Percentiles rank a stretch among this genome's conserved stretches.
phyloP scores from a whole-genome alignment of 768 basidiomycete species.

The Austroboletus eburneus region DNA sequence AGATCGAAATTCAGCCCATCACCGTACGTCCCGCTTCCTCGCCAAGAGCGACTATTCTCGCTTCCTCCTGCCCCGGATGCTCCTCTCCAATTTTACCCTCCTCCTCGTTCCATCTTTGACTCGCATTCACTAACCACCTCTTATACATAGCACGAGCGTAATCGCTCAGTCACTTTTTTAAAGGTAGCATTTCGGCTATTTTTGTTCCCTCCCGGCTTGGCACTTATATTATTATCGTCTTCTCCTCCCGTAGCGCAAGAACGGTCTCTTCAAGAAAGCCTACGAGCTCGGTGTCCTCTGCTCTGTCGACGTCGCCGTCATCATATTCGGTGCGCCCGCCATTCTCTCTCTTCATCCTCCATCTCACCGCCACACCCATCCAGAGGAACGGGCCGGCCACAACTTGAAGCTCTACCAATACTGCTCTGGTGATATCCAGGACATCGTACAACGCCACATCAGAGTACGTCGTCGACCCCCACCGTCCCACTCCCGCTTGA shows the following conservation, averaged over 20 bases:
- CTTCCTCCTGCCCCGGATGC: conserved; percentile 8
- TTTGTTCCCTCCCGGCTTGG: conserved; percentile 42
- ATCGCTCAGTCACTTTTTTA: conserved; percentile 86
- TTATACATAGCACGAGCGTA: conserved; percentile 80
- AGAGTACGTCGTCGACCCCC: conserved; percentile 32
- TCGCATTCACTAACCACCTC: conserved; percentile 28
- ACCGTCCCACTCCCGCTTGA: background rate
- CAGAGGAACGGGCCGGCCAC: conserved; percentile 76
- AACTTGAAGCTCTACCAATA: conserved; percentile 82
- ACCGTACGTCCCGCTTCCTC: conserved; percentile 46
- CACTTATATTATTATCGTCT: conserved; percentile 32
- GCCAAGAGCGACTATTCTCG: conserved; percentile 20
- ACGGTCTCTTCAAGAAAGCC: conserved; percentile 87
- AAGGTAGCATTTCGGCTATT: conserved; percentile 72
- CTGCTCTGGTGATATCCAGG: conserved; percentile 65
- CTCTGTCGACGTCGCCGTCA: conserved; percentile 84
- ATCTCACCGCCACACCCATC: conserved; percentile 13
- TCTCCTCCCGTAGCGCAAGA: conserved; percentile 60
- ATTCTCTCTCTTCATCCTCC: conserved; percentile 3
- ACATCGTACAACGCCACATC: conserved; percentile 66
- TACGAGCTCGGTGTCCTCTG: conserved; percentile 89
- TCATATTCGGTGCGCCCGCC: conserved; percentile 66
- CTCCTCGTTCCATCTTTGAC: conserved; percentile 31
- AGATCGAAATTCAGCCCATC: conserved; percentile 81
- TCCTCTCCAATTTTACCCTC: conserved; percentile 30